Conservation (phyloP, 139 green algal genomes). For the Chlorella sp. region DNA sequence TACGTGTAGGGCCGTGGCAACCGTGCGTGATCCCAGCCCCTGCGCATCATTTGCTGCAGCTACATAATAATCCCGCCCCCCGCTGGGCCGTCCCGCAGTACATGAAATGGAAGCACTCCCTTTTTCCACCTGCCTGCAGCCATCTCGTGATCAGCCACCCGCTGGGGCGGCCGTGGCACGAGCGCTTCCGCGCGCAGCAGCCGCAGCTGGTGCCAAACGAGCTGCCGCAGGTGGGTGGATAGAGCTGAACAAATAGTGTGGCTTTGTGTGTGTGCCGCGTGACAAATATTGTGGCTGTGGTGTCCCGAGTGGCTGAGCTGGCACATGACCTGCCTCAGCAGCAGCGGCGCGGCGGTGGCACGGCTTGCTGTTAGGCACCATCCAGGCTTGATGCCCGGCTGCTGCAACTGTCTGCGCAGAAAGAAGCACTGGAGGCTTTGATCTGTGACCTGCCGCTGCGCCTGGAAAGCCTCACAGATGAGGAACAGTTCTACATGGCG, state of each 20-base stretch:
- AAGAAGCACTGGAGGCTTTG: neutral
- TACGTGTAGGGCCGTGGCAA: neutral
- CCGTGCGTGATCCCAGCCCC: neutral
- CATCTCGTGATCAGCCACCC: constrained; percentile 72
- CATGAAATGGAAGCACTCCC: too few relatives aligned
- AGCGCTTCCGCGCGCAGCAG: constrained; percentile 26
- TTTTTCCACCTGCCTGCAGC: constrained; percentile 4
- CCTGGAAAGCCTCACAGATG: constrained; percentile 54
- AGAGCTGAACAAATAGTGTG: too few relatives aligned
- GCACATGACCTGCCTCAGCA: neutral
- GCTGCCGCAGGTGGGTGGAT: constrained; percentile 10
- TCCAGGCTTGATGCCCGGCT: neutral
- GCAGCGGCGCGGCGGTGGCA: too few relatives aligned
- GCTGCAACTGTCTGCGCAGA: neutral
- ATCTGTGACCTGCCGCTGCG: constrained; percentile 57
- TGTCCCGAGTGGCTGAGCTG: too few relatives aligned
- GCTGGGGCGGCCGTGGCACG: constrained; percentile 61
- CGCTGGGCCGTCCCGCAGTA: too few relatives aligned
- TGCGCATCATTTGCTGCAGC: constrained; percentile 19
- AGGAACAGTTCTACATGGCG: constrained; percentile 63
- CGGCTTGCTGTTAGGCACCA: too few relatives aligned
- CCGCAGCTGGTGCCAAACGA: constrained; percentile 12
- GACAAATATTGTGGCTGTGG: too few relatives aligned
- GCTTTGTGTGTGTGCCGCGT: too few relatives aligned
- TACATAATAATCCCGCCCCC: too few relatives aligned